Percentiles rank a stretch among this genome's conserved stretches.
These are phyloP conservation scores for Phaeosphaeriaceae sp. DNA, from an alignment of 2,329 filamentous ascomycete genomes.

Conservation along the genomic window DNA sequence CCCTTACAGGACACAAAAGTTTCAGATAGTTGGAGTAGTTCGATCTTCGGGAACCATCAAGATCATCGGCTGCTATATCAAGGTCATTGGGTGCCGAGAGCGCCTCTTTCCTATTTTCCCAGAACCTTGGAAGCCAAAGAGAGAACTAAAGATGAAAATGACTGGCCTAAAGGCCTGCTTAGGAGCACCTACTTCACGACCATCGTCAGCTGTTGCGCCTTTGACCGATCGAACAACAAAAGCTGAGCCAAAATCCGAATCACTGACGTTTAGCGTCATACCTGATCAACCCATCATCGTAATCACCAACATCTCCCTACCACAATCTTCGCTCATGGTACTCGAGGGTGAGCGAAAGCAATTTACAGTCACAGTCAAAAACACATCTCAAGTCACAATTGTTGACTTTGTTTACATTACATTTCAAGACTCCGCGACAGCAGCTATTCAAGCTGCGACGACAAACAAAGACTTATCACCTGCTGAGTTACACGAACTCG, in stretches of 20 bases:
- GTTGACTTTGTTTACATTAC: constrained; percentile 87
- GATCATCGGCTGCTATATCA: constrained; percentile 79
- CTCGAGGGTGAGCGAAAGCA: constrained; percentile 83
- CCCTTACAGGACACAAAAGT: constrained; percentile 80
- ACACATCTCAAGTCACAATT: constrained; percentile 71
- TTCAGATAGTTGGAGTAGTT: constrained; percentile 74
- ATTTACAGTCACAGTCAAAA: constrained; percentile 82
- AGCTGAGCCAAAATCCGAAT: constrained; percentile 44
- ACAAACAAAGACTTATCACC: constrained; percentile 77
- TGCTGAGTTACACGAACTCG: constrained; percentile 84
- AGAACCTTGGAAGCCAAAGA: constrained; percentile 74
- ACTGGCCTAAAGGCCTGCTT: constrained; percentile 63
- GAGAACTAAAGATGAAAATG: constrained; percentile 76
- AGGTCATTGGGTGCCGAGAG: constrained; percentile 80
- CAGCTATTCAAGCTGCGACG: constrained; percentile 75
- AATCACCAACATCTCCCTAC: constrained; percentile 76
- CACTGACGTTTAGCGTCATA: constrained; percentile 75
- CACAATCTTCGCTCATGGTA: constrained; percentile 88
- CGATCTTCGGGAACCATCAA: constrained; percentile 70
- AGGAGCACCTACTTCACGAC: constrained; percentile 57
- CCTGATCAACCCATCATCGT: constrained; percentile 77
- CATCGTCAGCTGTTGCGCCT: constrained; percentile 42
- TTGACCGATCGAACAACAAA: constrained; percentile 25
- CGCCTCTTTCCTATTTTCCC: constrained; percentile 84
- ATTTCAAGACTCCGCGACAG: constrained; percentile 86